Percentiles rank a stretch among this genome's conserved stretches.
These are phyloP conservation scores for Sporothrix protearum DNA, from an alignment of 2,329 filamentous ascomycete genomes.

Conservation along the genomic window DNA sequence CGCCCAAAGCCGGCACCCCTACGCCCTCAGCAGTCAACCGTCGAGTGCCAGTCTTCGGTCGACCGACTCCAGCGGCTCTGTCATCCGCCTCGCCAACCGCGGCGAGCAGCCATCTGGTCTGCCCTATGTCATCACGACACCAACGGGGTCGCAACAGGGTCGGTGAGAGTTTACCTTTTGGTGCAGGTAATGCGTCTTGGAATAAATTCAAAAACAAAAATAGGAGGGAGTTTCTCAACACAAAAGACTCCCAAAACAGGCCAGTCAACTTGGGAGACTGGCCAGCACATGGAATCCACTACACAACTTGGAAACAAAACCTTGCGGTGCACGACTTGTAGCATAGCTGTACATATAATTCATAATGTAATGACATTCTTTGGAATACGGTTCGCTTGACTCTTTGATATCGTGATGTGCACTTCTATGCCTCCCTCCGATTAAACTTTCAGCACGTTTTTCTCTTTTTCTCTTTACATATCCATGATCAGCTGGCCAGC, in stretches of 20 bases:
- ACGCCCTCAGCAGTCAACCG: slow-evolving; percentile 38
- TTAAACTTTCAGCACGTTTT: no score
- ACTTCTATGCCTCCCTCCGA: neutral
- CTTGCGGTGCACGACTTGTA: neutral
- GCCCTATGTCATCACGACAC: slow-evolving; percentile 39
- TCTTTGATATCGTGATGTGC: neutral
- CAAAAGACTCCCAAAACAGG: neutral
- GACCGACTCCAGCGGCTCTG: slow-evolving; percentile 40
- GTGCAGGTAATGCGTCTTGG: neutral
- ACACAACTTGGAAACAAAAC: neutral
- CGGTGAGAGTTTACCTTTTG: neutral
- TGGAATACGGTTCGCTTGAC: neutral
- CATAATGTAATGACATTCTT: slow-evolving; percentile 14
- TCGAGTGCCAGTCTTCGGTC: slow-evolving; percentile 43
- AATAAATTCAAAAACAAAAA: neutral
- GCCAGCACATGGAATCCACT: neutral
- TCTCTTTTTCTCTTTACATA: slow-evolving; percentile 52
- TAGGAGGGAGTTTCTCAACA: neutral
- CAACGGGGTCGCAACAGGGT: neutral
- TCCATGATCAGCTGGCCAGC: slow-evolving; percentile 82
- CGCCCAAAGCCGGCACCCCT: slow-evolving; percentile 43
- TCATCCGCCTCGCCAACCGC: slow-evolving; percentile 47
- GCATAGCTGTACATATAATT: slow-evolving; percentile 18
- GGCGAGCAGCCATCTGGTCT: slow-evolving; percentile 34
- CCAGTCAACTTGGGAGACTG: neutral